Evolutionary conservation across 768 basidiomycete genomes (phyloP), one percentile per base, ranked within the genome.

Genomic region (Panaeolus papilionaceus): DNA sequence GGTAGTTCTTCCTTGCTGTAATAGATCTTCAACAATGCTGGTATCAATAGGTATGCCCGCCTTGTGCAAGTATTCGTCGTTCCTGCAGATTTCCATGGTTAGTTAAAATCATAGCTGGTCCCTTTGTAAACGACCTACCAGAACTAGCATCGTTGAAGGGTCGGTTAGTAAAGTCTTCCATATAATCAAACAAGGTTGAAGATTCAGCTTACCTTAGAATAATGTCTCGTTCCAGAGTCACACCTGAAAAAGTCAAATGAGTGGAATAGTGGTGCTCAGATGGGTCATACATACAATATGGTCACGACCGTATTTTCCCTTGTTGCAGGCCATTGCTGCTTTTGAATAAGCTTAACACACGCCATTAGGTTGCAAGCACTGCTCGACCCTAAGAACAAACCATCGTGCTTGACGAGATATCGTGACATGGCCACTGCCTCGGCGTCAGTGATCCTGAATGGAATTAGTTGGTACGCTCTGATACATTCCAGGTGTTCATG

Each of bases 391-490:
- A 99, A 83, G 80, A 96, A 99, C 33, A 99, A 82, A 0, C 98
- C 98, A 71, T 99, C 97, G 65, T 93, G 83, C 62, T 91, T 82
- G 4, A 98, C 95, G 20, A 99, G 86, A 75, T 95, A 95, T 10
- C 96, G 89, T 1, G 96, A 92, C 97, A 99, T 99, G 8, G 92
- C 89, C 61, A 99, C 94, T 0, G 97, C 97, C 79, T 99, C 97
- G 1, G 86, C 89, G 71, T 99, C 98, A 2, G 93, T 91, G 76
- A 98, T 89, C 67, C 96, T 96, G 75, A n/a, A 8, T 38, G 40
- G 38, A 65, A 62, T 33, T 63, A 39, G 39, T 67, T 12, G 64
- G 58, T 1, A 42, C 18, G 11, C 18, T 3, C 26, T 33, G 18
- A 61, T 61, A 28, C 12, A 40, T 39, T 20, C 11, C 61, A 58